Conservation (phyloP, 2,329 filamentous ascomycete species). For the Cylindrodendrum hubeiense region DNA sequence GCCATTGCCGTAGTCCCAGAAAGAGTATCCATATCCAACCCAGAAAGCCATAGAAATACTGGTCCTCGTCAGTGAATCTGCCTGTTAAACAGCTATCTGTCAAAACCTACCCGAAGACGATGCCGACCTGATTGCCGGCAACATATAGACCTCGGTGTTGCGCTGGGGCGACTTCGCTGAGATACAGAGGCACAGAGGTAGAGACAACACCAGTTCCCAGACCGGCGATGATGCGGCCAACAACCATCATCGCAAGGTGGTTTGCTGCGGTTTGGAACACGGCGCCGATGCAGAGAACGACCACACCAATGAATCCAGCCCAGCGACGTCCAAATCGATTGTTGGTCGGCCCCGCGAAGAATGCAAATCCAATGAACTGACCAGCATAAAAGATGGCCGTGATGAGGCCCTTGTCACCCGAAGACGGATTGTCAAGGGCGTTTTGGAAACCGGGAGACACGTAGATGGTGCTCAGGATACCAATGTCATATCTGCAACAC, state of each 20-base stretch:
- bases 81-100: neutral
- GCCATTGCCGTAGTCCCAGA: constrained; percentile 61
- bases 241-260: constrained; percentile 59
- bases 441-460: constrained; percentile 67
- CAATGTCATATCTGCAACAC: constrained; percentile 33
- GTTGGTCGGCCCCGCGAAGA: constrained; percentile 64
- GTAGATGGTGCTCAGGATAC: constrained; percentile 53
- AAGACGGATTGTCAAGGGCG: constrained; percentile 58
- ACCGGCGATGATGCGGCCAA: constrained; percentile 65
- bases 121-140: constrained; percentile 70
- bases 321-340: constrained; percentile 65
- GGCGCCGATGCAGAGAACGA: constrained; percentile 61
- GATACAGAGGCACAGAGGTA: constrained; percentile 69
- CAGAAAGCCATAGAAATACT: constrained; percentile 47
- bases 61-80: neutral
- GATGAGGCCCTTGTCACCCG: constrained; percentile 63
- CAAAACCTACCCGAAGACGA: constrained; percentile 64
- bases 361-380: constrained; percentile 66
- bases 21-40: constrained; percentile 68
- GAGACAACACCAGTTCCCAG: constrained; percentile 67
- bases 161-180: constrained; percentile 69
- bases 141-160: constrained; percentile 66
- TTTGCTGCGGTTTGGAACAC: constrained; percentile 59
- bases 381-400: constrained; percentile 70
- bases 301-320: constrained; percentile 62